Base-by-base conservation (phyloP, 495 filamentous ascomycete genomes). In the Trypethelium eluteriae region DNA sequence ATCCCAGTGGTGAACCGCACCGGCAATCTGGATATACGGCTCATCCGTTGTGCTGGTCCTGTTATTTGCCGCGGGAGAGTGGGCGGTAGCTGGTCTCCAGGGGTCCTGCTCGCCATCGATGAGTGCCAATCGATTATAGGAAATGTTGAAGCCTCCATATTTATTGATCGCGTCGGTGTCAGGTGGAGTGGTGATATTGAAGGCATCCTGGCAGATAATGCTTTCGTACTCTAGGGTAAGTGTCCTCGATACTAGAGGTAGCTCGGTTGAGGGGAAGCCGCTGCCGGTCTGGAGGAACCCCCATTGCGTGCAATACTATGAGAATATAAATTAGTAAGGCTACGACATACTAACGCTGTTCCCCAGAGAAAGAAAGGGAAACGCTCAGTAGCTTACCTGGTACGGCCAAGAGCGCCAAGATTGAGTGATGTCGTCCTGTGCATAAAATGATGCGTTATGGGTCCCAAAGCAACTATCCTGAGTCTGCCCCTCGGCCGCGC, bases 141-240 rank as follows among this genome's bases (percentile, higher is more conserved):
- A 81, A 71, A 96, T 96, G 57, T 87, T 67, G 64, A 70, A 88
- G n/a, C 86, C 87, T 44, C 89, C 89, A 72, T 88, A 83, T 66
- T 84, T 81, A 75, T 91, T 90, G 74, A 90, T 85, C 14, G 77
- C 72, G 3, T 81, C 75, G 0, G 84, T 74, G 63, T 89, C 73
- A 0, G 88, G 78, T 0, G 81, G 80, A 2, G 73, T 73, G 11
- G 79, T 82, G 72, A 91, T 84, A 73, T 86, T 84, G 82, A 88
- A 92, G 3, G 82, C 81, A 10, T 79, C 72, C 2, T 74, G 69
- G 79, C 89, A 91, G 68, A 84, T 76, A 2, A 79, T 34, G 5
- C 80, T 78, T 3, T 76, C 67, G 73, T 83, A 89, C 11, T 80
- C 73, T 0, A 90, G 66, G 70, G 83, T 79, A 66, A 88, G 78